Conservation (phyloP, 306 rosid species). For the Vigna trinervia region DNA sequence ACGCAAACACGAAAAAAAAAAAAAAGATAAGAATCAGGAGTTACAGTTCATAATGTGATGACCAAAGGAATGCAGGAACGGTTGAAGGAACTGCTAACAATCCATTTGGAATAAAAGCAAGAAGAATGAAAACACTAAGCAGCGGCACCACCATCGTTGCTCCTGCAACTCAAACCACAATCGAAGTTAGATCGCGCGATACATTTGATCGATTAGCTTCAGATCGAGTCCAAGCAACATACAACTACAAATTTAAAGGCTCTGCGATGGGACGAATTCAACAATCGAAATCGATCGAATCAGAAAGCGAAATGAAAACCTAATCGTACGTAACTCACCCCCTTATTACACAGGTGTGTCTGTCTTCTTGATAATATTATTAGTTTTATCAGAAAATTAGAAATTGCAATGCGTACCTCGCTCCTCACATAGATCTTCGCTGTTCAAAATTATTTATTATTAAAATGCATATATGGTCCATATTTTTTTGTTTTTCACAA, state of each 20-base stretch:
- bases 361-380: neutral
- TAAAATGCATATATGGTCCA: neutral
- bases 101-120: constrained; percentile 52
- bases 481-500: too few relatives aligned
- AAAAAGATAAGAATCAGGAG: neutral
- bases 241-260: neutral
- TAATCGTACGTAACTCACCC: constrained; percentile 13
- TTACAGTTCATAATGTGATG: constrained; percentile 61
- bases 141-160: constrained; percentile 44
- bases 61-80: constrained; percentile 92
- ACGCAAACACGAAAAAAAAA: neutral
- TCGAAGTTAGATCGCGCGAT: constrained; percentile 20
- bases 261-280: constrained; percentile 3
- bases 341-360: neutral
- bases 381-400: neutral
- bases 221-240: constrained; percentile 34
- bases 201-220: neutral
- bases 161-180: constrained; percentile 42
- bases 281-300: constrained; percentile 26
- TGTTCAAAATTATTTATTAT: neutral
- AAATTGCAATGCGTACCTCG: constrained; percentile 11
- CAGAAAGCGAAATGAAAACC: constrained; percentile 2
- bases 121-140: constrained; percentile 52
- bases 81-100: constrained; percentile 62
- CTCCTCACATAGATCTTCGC: neutral